A percentile compares a stretch with the other conserved stretches of the same genome.
Evolutionary conservation across 169 alveolate genomes (phyloP).

Genomic region (Amoebophrya sp.): DNA sequence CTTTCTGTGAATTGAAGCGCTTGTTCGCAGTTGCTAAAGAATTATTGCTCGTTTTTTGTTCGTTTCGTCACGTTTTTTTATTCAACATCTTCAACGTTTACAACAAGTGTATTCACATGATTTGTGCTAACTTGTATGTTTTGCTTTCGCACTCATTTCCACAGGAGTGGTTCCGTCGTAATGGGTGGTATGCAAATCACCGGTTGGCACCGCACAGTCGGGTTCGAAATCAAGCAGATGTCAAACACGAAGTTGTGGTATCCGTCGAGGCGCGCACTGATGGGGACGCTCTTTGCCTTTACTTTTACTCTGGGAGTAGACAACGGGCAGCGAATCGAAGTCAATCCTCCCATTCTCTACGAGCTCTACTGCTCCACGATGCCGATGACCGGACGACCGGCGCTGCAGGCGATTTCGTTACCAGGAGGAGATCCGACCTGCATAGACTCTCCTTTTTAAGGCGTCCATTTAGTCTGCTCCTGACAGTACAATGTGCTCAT

Average conservation of each 20-base stretch:
- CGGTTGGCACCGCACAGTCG: constrained; percentile 13
- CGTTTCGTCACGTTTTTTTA: too few species aligned
- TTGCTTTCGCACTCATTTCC: too few species aligned
- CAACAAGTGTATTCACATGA: too few species aligned
- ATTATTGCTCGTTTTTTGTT: too few species aligned
- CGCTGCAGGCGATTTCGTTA: not conserved
- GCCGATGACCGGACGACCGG: not conserved
- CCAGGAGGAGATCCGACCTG: not conserved
- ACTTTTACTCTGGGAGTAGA: not conserved
- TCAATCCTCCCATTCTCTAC: constrained; percentile 10
- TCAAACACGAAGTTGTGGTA: constrained; percentile 22
- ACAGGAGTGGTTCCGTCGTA: not conserved
- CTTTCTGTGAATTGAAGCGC: too few species aligned
- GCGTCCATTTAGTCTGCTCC: too few species aligned
- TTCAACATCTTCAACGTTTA: too few species aligned
- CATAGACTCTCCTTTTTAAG: not conserved
- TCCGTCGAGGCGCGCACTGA: not conserved
- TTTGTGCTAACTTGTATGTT: too few species aligned
- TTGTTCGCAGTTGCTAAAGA: too few species aligned
- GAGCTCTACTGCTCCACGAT: constrained; percentile 17
- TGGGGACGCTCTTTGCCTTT: constrained; percentile 1
- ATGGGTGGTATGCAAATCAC: not conserved
- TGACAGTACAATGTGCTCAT: too few species aligned
- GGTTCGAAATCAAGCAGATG: constrained; percentile 31
- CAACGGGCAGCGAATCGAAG: not conserved